phyloP scores from a whole-genome alignment of 805 yeast genomes.

The Candida peoriensis region DNA sequence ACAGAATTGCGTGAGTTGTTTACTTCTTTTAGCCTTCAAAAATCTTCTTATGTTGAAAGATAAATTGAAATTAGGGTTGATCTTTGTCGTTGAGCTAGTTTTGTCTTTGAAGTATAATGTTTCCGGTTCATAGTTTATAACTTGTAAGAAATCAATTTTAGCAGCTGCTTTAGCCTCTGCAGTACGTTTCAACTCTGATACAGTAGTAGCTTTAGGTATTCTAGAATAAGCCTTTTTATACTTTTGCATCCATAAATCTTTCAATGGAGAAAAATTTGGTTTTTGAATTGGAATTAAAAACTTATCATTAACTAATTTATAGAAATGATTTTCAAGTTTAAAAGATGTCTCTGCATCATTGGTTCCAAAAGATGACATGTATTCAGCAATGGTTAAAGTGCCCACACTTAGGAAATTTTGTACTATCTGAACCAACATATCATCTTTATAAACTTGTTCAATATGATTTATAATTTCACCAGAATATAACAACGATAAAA shows the following conservation, averaged over 20 bases:
- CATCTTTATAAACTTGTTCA: conserved; percentile 34
- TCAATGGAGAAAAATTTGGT: conserved; percentile 30
- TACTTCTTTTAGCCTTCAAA: conserved; percentile 59
- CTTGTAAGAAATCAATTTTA: conserved; percentile 30
- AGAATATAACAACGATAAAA: conserved; percentile 59
- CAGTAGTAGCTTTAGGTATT: conserved; percentile 32
- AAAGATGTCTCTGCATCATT: conserved; percentile 24
- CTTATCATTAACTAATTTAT: conserved; percentile 41
- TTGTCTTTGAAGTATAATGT: conserved; percentile 28
- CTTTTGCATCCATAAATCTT: conserved; percentile 35
- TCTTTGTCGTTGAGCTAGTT: conserved; percentile 32
- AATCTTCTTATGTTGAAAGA: conserved; percentile 63
- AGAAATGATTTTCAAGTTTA: conserved; percentile 34
- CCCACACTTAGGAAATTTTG: conserved; percentile 72
- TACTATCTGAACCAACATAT: conserved; percentile 51
- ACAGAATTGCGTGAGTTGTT: conserved; percentile 58
- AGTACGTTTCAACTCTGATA: conserved; percentile 51
- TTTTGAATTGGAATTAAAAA: conserved; percentile 45
- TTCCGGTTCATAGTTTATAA: conserved; percentile 30
- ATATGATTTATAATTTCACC: conserved; percentile 67
- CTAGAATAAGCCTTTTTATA: conserved; percentile 35
- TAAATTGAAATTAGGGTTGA: conserved; percentile 47
- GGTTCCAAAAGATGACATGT: conserved; percentile 27
- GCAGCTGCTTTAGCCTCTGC: conserved; percentile 56
- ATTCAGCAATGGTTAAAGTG: conserved; percentile 53